Conservation (phyloP, 2,329 filamentous ascomycete species). For the Botrytis porri region DNA sequence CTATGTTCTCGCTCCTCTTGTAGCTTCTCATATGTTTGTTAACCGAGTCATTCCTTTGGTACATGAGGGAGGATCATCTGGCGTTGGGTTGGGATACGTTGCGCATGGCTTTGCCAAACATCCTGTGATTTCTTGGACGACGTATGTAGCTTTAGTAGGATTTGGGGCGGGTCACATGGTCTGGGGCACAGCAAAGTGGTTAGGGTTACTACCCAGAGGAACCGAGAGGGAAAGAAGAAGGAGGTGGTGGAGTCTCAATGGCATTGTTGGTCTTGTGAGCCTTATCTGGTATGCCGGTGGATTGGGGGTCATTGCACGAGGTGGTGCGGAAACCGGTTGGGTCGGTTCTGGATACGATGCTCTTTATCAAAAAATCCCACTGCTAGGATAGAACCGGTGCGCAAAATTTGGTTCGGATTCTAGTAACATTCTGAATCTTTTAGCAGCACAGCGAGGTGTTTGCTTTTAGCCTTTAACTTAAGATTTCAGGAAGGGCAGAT, state of each 20-base stretch:
- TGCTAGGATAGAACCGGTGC: constrained; percentile 43
- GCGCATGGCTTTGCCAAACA: constrained; percentile 79
- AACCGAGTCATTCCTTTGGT: constrained; percentile 74
- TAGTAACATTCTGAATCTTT: background rate
- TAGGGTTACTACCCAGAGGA: constrained; percentile 59
- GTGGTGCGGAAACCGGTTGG: constrained; percentile 71
- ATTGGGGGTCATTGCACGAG: constrained; percentile 72
- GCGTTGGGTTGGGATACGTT: constrained; percentile 79
- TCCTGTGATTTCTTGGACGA: constrained; percentile 61
- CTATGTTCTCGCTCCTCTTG: constrained; percentile 63
- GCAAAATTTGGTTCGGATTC: background rate
- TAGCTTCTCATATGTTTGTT: constrained; percentile 68
- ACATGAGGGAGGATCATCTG: constrained; percentile 80
- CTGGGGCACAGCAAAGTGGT: constrained; percentile 83
- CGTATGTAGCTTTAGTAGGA: constrained; percentile 66
- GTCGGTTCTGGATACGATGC: constrained; percentile 76
- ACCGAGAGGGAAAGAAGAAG: constrained; percentile 56
- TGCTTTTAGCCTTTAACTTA: background rate
- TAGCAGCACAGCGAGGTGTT: constrained; percentile 10
- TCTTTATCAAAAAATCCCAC: constrained; percentile 60
- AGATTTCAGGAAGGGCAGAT: background rate
- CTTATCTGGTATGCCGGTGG: constrained; percentile 79
- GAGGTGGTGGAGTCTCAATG: constrained; percentile 71
- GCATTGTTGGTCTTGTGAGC: constrained; percentile 53
- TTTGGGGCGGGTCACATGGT: constrained; percentile 73